Evolutionary conservation across 2,329 filamentous ascomycete species (phyloP), one percentile per base, ranked within the genome.

Genomic region (Diaporthe batatas): DNA sequence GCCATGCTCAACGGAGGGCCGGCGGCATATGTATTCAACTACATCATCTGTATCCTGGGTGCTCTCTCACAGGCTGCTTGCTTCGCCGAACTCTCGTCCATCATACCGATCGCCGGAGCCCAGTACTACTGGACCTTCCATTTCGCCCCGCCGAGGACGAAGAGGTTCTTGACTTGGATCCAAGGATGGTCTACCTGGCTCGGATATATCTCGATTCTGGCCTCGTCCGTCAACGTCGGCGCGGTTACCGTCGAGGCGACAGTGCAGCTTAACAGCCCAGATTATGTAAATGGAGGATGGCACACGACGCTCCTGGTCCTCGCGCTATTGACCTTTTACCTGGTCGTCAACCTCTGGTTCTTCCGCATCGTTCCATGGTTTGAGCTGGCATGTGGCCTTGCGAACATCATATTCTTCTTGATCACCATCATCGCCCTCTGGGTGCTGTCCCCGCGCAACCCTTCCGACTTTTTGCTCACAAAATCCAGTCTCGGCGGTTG

Each of bases 21-120:
- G 25, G 51, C 51, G 25, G 25, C 25, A 54, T 54, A 54, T 54
- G 51, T 54, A 11, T 54, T 54, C 51, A 54, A 54, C 51, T 54
- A 54, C 51, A 54, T 54, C 51, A 54, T 54, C 23, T 54, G 51
- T 32, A 32, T 54, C 51, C 25, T 54, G 25, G 51, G 25, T 32
- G 51, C 51, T 54, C 51, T 54, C 14, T 54, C 51, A 21, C 51
- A 54, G 51, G 51, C 51, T 54, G 51, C 51, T 54, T 54, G 51
- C 51, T 54, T 54, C 25, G 51, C 51, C 14, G 51, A 54, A 23
- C 51, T 54, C 51, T 54, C 51, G 2, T 54, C 51, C 51, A 32
- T 54, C 51, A 54, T 54, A 54, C 51, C 51, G 25, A 54, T 54
- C 51, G 51, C 51, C 18, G 51, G 51, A 29, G 51, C 51, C 6